Evolutionary conservation across 2,329 filamentous ascomycete genomes (phyloP).

Genomic region (Chaetomium strumarium): DNA sequence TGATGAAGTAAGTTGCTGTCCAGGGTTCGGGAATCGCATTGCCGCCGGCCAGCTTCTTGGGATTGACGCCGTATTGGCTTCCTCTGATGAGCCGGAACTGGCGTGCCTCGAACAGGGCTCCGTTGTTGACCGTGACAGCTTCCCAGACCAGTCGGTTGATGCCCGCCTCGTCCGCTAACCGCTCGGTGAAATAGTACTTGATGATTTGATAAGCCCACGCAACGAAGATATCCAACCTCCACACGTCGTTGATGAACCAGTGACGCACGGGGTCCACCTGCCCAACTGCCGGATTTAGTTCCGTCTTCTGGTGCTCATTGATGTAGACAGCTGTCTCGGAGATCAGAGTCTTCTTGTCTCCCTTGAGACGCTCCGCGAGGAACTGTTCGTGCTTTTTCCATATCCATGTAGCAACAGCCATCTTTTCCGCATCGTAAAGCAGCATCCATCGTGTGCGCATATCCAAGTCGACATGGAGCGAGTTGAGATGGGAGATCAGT

Average conservation of each 20-base stretch:
- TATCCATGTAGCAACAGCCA: slow-evolving; percentile 70
- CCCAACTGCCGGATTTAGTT: slow-evolving; percentile 56
- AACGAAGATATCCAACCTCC: slow-evolving; percentile 66
- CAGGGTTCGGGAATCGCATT: slow-evolving; percentile 72
- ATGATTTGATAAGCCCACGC: slow-evolving; percentile 75
- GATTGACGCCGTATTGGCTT: slow-evolving; percentile 63
- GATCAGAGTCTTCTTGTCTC: slow-evolving; percentile 63
- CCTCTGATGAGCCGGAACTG: slow-evolving; percentile 68
- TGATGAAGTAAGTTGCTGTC: slow-evolving; percentile 65
- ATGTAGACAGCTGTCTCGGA: slow-evolving; percentile 70
- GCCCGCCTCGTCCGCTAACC: slow-evolving; percentile 48
- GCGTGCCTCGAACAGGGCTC: slow-evolving; percentile 62
- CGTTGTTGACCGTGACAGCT: slow-evolving; percentile 59
- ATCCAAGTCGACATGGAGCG: slow-evolving; percentile 60
- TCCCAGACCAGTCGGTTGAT: slow-evolving; percentile 58
- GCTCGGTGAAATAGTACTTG: slow-evolving; percentile 63
- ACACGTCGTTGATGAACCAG: slow-evolving; percentile 76
- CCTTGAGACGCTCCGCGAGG: slow-evolving; percentile 51
- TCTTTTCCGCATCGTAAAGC: slow-evolving; percentile 85
- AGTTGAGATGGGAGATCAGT: slow-evolving; percentile 65
- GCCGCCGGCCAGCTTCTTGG: slow-evolving; percentile 58
- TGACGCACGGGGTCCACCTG: slow-evolving; percentile 76
- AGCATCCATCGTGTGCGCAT: slow-evolving; percentile 69
- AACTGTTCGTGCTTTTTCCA: slow-evolving; percentile 77
- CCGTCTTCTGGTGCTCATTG: slow-evolving; percentile 68